Evolutionary conservation across 1,284 basidiomycete species (phyloP).

Genomic region (Bjerkandera adusta): DNA sequence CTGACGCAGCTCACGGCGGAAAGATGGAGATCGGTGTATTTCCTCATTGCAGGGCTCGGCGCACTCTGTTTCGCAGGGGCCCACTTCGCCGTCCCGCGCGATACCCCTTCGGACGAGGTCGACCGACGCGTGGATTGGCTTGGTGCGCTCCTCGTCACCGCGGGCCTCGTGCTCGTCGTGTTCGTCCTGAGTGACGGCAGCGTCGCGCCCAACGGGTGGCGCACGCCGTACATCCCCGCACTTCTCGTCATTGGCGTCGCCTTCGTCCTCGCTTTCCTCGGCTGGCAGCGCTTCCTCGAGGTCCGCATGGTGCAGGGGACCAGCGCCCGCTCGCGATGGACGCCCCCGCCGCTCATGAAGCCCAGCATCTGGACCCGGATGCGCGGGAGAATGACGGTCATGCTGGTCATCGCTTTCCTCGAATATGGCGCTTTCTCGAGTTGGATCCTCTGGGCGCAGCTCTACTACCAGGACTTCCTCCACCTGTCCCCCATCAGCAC

Average conservation of each 20-base stretch:
- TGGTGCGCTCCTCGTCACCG: constrained; percentile 73
- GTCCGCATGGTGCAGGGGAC: constrained; percentile 25
- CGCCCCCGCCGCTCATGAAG: constrained; percentile 70
- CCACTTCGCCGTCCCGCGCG: constrained; percentile 41
- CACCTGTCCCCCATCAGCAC: constrained; percentile 58
- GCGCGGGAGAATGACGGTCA: constrained; percentile 60
- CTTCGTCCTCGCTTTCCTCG: constrained; percentile 58
- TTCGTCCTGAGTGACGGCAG: constrained; percentile 80
- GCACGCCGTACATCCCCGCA: constrained; percentile 60
- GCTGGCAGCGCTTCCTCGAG: constrained; percentile 71
- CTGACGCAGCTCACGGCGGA: constrained; percentile 62
- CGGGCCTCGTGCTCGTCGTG: constrained; percentile 74
- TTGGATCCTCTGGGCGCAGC: constrained; percentile 57
- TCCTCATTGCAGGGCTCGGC: constrained; percentile 45
- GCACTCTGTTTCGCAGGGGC: constrained; percentile 39
- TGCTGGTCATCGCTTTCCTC: constrained; percentile 67
- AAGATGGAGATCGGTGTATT: constrained; percentile 58
- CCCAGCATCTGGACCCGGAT: constrained; percentile 68
- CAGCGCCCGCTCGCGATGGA: constrained; percentile 27
- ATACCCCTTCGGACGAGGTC: constrained; percentile 40
- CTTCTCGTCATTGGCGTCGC: constrained; percentile 64
- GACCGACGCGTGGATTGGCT: constrained; percentile 80
- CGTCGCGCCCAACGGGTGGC: constrained; percentile 70
- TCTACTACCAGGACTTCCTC: constrained; percentile 70
- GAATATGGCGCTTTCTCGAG: constrained; percentile 64